Evolutionary conservation across 495 filamentous ascomycete species (phyloP), one percentile per base, ranked within the genome.

Genomic region (Trichoderma asperelloides): DNA sequence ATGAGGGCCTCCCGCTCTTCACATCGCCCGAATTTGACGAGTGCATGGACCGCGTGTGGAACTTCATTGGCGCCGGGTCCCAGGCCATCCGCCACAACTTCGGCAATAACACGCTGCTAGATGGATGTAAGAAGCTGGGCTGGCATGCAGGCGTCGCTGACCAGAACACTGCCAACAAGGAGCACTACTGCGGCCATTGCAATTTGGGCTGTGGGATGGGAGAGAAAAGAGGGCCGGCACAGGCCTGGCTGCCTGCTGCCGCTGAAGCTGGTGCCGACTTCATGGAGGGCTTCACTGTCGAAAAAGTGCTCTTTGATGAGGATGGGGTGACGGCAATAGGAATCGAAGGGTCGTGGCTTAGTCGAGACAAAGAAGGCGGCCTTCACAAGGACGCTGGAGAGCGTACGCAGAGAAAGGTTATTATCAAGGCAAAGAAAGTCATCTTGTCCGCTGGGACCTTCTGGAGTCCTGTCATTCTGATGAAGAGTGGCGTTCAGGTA

Each of bases 151-250:
- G 88, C 39, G 73, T 82, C 6, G 88, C 91, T 0, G 92, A 92
- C 5, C 91, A 94, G 72, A 97, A 97, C 70, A 90, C 86, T 2
- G 89, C 88, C 2, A 84, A 83, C 1, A 78, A 81, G 1, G 78
- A 83, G 60, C 93, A 96, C 72, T 84, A 89, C 68, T 92, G 89
- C 71, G 91, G 93, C 2, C 86, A 91, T 71, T 97, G 93, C 74
- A 85, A 84, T 4, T 71, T 90, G 67, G 93, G 93, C 9, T 97
- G 93, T 72, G 83, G 85, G 6, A 79, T 82, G 0, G 83, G 80
- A 23, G 85, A 87, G 69, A 96, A 96, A 71, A 88, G 91, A 75
- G 91, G 91, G 0, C 91, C 93, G 0, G 87, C 84, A 0, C 86
- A 89, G 41, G 85, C 86, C 3, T 97, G 88, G 81, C 80, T 97